A percentile compares a stretch with the other conserved stretches of the same genome.
Conservation (phyloP, 2,329 filamentous ascomycete species). For the Stagonosporopsis tanaceti region DNA sequence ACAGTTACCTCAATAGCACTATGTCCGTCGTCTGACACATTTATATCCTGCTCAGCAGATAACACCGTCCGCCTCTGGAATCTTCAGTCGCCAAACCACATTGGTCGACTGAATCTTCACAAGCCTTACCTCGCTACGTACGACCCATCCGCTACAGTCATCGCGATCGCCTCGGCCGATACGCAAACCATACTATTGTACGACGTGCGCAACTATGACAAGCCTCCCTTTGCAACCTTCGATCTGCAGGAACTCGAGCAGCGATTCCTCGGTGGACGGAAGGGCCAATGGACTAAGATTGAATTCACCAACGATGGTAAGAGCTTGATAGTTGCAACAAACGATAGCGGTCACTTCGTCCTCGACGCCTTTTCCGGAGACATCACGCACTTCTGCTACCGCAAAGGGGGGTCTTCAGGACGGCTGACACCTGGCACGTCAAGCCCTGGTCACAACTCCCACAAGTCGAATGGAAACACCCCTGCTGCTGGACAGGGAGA, state of each 20-base stretch:
- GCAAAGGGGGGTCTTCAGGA: constrained; percentile 55
- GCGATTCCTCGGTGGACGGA: constrained; percentile 51
- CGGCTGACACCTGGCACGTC: constrained; percentile 55
- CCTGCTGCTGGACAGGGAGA: constrained; percentile 68
- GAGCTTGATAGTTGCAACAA: constrained; percentile 82
- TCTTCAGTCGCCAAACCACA: constrained; percentile 78
- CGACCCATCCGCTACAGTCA: constrained; percentile 90
- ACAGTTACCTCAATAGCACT: constrained; percentile 84
- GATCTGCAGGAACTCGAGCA: constrained; percentile 75
- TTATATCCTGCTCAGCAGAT: constrained; percentile 90
- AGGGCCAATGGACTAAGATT: constrained; percentile 82
- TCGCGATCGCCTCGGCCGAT: constrained; percentile 84
- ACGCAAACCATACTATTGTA: constrained; percentile 86
- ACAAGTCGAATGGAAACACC: constrained; percentile 44
- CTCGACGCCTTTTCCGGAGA: constrained; percentile 91
- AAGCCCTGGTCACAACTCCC: constrained; percentile 60
- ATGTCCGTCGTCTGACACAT: constrained; percentile 86
- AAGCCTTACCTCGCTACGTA: constrained; percentile 85
- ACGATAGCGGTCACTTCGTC: constrained; percentile 84
- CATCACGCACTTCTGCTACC: constrained; percentile 74
- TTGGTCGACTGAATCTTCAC: constrained; percentile 81
- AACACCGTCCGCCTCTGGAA: constrained; percentile 94
- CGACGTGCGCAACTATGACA: constrained; percentile 92
- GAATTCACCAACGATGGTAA: constrained; percentile 98
- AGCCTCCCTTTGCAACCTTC: constrained; percentile 85